These are phyloP conservation scores for Hyphodiscus hymeniophilus DNA, from an alignment of 495 filamentous ascomycete genomes.

Conservation along the genomic window DNA sequence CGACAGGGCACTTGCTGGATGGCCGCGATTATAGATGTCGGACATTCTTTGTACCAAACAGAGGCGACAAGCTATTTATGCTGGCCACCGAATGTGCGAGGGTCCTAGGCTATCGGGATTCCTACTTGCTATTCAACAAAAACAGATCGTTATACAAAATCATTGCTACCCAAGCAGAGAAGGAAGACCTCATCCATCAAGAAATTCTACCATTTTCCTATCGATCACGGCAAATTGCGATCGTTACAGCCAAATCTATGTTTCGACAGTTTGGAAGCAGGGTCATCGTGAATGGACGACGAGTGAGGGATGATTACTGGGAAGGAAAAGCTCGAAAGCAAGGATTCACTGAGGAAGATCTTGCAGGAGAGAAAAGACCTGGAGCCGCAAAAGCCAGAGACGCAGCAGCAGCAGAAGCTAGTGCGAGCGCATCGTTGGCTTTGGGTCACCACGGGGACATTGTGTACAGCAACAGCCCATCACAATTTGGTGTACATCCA, in stretches of 20 bases:
- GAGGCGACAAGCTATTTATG: slow-evolving; percentile 95
- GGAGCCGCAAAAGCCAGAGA: slow-evolving; percentile 85
- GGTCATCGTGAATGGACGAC: slow-evolving; percentile 78
- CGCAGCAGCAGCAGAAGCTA: slow-evolving; percentile 48
- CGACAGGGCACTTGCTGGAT: slow-evolving; percentile 72
- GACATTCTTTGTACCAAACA: slow-evolving; percentile 85
- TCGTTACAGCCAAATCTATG: slow-evolving; percentile 98
- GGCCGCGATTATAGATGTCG: slow-evolving; percentile 85
- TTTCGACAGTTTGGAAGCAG: slow-evolving; percentile 98
- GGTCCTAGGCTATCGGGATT: slow-evolving; percentile 91
- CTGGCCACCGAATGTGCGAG: slow-evolving; percentile 95
- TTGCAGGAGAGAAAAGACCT: slow-evolving; percentile 92
- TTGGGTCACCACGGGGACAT: slow-evolving; percentile 64
- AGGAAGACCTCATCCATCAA: slow-evolving; percentile 90
- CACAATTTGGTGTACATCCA: slow-evolving; percentile 48
- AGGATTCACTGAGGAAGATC: slow-evolving; percentile 95
- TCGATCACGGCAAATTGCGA: slow-evolving; percentile 93
- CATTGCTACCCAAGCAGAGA: slow-evolving; percentile 91
- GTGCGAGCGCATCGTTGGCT: slow-evolving; percentile 33
- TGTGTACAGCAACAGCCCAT: slow-evolving; percentile 69
- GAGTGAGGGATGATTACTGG: slow-evolving; percentile 98
- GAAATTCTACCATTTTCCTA: slow-evolving; percentile 98
- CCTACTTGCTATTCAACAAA: slow-evolving; percentile 98
- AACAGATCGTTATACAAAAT: slow-evolving; percentile 97
- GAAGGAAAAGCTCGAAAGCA: slow-evolving; percentile 94